Evolutionary conservation across 2,329 filamentous ascomycete genomes (phyloP), one percentile per base, ranked within the genome.

Genomic region (Cordyceps sp.): DNA sequence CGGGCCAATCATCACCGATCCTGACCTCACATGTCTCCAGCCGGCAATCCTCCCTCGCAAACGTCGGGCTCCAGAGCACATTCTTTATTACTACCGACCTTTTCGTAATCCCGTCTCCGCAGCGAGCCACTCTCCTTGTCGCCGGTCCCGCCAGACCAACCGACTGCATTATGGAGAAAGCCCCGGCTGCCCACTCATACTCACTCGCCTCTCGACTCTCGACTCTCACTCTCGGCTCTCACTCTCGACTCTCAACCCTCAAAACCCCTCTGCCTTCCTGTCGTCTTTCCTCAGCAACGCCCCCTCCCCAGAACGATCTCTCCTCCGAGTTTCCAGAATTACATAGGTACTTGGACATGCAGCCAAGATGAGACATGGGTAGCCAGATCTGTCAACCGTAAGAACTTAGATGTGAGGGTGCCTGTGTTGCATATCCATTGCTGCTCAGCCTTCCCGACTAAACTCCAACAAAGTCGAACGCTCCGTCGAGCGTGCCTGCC

Each of bases 281-380:
- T n/a, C n/a, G n/a, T 23, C 18, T 22, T 19, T 10, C 14, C 8
- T 17, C 8, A 10, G 4, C n/a, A 14, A 10, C 19, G n/a, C 5
- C 8, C n/a, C 20, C 17, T 10, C 10, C 16, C 26, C n/a, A 21
- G 28, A 19, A 17, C 26, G n/a, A n/a, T n/a, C n/a, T n/a, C n/a
- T n/a, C n/a, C n/a, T n/a, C 19, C 19, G 19, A 25, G 6, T 31
- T 31, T 35, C 33, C 33, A 32, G 30, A 35, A 32, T 26, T 21
- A 32, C 26, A 31, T 26, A n/a, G n/a, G 14, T 16, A 29, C 16
- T 29, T 22, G 12, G 22, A 26, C 28, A 32, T 16, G 5, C 28
- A 28, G 28, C 31, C 31, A 36, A 36, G 24, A 27, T 22, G 31
- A 28, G 23, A 27, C 28, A 10, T 18, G 29, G 30, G 31, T 31